Evolutionary conservation across 768 basidiomycete genomes (phyloP).

Genomic region (button mushroom (Agaricus bisporus)): DNA sequence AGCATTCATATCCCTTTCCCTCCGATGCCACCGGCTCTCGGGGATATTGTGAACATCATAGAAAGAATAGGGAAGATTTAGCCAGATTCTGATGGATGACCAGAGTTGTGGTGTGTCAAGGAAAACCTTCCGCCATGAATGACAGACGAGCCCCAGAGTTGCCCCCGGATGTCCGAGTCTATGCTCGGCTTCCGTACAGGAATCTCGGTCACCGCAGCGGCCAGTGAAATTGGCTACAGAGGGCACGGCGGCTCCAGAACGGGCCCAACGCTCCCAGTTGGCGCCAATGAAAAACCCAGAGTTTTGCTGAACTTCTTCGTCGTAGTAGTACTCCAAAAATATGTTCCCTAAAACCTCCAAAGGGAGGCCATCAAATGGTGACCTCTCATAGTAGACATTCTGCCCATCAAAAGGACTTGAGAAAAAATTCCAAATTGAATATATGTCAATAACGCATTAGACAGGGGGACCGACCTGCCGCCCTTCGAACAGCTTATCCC

Average conservation of each 20-base stretch:
- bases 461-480: not conserved
- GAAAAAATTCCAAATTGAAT: not conserved
- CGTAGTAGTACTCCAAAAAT: conserved; percentile 11
- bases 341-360: conserved; percentile 9
- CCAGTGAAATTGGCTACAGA: not conserved
- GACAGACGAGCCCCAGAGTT: conserved; percentile 5
- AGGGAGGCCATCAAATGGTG: conserved; percentile 3
- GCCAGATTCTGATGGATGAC: conserved; percentile 10
- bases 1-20: conserved; percentile 2
- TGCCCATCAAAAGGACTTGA: not conserved
- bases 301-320: conserved; percentile 11
- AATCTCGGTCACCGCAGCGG: not conserved
- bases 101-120: conserved; percentile 6
- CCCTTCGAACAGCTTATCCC: not conserved
- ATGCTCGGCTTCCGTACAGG: not conserved
- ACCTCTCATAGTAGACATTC: not conserved
- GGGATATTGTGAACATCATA: not conserved
- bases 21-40: not conserved
- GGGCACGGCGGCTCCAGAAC: not conserved
- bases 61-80: conserved; percentile 7
- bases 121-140: conserved; percentile 7
- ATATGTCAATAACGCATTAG: not conserved
- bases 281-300: conserved; percentile 9
- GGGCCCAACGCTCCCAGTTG: conserved; percentile 7
- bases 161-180: conserved; percentile 8